Evolutionary conservation across 139 green algal genomes (phyloP).

Genomic region (Spirogloea muscicola): DNA sequence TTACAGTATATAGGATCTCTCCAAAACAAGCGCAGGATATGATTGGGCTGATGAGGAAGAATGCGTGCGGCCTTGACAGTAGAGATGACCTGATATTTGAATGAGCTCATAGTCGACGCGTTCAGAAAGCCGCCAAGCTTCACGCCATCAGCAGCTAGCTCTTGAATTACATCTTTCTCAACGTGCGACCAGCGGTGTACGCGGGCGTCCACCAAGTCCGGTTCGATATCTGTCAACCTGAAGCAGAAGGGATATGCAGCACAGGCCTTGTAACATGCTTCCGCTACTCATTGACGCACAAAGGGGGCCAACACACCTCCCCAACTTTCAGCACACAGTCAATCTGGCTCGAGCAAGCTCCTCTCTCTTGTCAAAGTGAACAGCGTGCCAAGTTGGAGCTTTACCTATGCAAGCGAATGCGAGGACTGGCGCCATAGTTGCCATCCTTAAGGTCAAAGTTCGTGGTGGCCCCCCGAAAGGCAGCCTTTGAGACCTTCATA

Average conservation of each 20-base stretch:
- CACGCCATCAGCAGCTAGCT: constrained; percentile 8
- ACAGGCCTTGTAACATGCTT: no score
- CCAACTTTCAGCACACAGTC: no score
- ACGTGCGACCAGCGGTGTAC: constrained; percentile 5
- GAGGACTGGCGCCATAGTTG: constrained; percentile 27
- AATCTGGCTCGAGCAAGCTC: no score
- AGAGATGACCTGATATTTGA: constrained; percentile 39
- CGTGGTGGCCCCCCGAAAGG: constrained; percentile 25
- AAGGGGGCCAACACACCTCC: no score
- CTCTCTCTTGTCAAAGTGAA: no score
- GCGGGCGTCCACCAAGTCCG: constrained; percentile 18
- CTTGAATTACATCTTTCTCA: background rate
- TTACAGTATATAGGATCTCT: background rate
- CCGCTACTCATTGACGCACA: no score
- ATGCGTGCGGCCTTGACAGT: background rate
- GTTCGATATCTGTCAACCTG: constrained; percentile 1
- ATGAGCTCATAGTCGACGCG: constrained; percentile 13
- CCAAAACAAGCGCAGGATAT: background rate
- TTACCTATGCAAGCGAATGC: constrained; percentile 21
- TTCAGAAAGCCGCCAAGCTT: constrained; percentile 2
- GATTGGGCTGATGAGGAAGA: background rate
- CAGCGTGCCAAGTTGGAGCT: no score
- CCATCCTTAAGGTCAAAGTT: constrained; percentile 17
- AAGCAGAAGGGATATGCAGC: no score
- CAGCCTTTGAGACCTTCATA: constrained; percentile 1